These are phyloP conservation scores for Colletotrichum eleusines DNA, from an alignment of 2,329 filamentous ascomycete species.

Conservation along the genomic window DNA sequence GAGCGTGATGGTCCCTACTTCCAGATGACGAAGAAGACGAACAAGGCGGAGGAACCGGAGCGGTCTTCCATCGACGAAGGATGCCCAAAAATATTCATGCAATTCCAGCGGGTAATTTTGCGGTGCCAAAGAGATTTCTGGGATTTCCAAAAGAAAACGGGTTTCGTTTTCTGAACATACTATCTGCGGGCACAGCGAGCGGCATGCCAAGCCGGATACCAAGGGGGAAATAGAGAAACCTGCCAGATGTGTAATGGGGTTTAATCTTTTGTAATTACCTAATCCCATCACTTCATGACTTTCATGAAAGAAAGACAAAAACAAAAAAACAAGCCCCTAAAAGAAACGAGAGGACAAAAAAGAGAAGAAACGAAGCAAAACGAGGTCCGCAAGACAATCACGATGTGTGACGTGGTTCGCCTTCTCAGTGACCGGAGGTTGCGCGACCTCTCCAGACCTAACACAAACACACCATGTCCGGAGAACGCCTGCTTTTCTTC, in stretches of 20 bases:
- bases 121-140: slow-evolving; percentile 5
- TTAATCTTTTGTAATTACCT: slow-evolving; percentile 41
- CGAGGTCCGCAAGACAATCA: not conserved
- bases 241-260: slow-evolving; percentile 15
- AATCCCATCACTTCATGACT: slow-evolving; percentile 25
- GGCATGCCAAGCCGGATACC: not conserved
- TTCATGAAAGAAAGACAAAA: not conserved
- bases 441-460: not conserved
- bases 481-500: not conserved
- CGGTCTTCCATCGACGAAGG: not conserved
- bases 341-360: slow-evolving; percentile 17
- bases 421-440: not conserved
- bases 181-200: not conserved
- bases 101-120: slow-evolving; percentile 9
- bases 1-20: not conserved
- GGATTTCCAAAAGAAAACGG: not conserved
- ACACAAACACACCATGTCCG: not conserved
- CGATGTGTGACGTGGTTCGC: not conserved
- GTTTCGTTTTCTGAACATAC: not conserved
- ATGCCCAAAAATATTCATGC: slow-evolving; percentile 6
- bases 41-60: not conserved
- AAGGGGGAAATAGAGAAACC: not conserved
- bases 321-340: not conserved
- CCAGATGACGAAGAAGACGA: not conserved
- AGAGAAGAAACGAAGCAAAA: not conserved